Base-by-base conservation (phyloP, 2,329 filamentous ascomycete species). In the Cladosporium phlei region DNA sequence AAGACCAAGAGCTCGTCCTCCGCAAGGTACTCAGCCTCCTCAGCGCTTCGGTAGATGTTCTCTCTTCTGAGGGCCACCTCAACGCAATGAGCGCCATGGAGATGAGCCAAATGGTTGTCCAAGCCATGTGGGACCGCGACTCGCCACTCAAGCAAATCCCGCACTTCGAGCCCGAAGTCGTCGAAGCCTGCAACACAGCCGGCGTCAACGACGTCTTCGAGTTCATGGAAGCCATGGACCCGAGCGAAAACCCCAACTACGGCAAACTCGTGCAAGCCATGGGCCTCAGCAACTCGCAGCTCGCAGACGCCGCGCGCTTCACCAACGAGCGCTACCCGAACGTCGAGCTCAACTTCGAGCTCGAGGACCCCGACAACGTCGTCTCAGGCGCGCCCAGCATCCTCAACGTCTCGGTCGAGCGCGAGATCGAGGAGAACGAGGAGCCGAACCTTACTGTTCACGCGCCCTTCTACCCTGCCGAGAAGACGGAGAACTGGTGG, bases 81-180 rank as follows among this genome's bases (percentile, higher is more conserved):
- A 98, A 98, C 63, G 91, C 93, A 50, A 95, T 96, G 84, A 90
- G 85, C 59, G 93, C 93, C 21, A 98, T 98, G 91, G 93, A 98
- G 67, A 88, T 98, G 79, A 95, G 88, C 10, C 93, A 98, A 65
- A 98, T 98, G 93, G 88, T 94, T 44, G 90, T 98, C 3, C 93
- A 98, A 70, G 90, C 86, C 39, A 95, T 97, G 88, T 98, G 93
- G 93, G 91, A 98, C 69, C 86, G 90, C 48, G 93, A 98, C 66
- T 94, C 87, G 59, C 90, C 93, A 29, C 77, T 98, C 56, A 96
- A 96, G 73, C 93, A 98, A 69, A 96, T 98, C 61, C 93, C 93
- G 56, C 88, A 97, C 71, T 97, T 97, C 66, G 81, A 84, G 12
- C 79, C 84, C 28, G 84, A 91, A 51, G 84, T 86, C 40, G 83